Evolutionary conservation across 1,284 basidiomycete species (phyloP), one percentile per base, ranked within the genome.

Genomic region (Malassezia yamatoensis): DNA sequence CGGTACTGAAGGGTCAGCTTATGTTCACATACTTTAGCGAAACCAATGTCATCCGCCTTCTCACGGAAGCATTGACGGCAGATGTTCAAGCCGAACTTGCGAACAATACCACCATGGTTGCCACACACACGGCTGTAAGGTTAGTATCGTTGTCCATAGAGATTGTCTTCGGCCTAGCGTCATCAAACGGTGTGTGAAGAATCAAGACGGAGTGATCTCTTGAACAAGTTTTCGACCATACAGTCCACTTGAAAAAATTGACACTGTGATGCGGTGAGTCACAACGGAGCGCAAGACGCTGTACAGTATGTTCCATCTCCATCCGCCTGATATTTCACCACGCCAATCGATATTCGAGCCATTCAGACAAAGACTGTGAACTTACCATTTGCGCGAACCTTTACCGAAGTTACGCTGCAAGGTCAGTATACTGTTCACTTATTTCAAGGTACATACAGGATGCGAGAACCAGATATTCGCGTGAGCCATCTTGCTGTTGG

Each of bases 21-120:
- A 16, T 37, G 49, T 7, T 20, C 10, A 63, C 41, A 15, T 43
- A 43, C 41, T 32, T 74, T 74, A 60, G 60, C 56, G 63, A 74
- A 74, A 47, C 71, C 71, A 57, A 74, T 74, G 62, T 66, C 63
- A 54, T 66, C 59, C 43, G 71, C 63, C 65, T 71, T 71, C 66
- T 74, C 71, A 43, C 71, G 65, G 70, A 74, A 74, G 68, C 70
- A 72, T 63, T 74, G 71, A 62, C 71, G 70, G 67, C 70, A 70
- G 64, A 72, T 72, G 67, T 71, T 61, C 55, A 72, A 62, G 59
- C 70, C 66, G 67, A 72, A 72, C 66, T 74, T 72, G 62, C 70
- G 70, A 65, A 74, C 67, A 60, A 74, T 63, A 67, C 71, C 71
- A 49, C 68, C 67, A 57, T 66, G 61, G 69, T 74, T 74, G 52